Base-by-base conservation (phyloP, 805 yeast species). In the Nakazawaea populi region DNA sequence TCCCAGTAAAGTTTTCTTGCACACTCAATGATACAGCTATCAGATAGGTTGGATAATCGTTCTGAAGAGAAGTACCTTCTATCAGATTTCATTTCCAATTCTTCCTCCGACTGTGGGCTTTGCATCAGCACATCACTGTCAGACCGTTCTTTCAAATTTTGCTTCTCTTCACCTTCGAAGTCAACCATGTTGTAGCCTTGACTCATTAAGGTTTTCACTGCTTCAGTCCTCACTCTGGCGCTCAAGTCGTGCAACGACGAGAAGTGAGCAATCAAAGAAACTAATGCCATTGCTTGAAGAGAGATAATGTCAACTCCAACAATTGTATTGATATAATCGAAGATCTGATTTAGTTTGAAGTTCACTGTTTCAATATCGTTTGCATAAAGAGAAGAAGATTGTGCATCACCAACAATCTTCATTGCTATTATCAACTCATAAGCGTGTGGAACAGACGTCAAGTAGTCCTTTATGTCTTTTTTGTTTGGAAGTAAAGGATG, bases 1-100 rank as follows among this genome's bases (percentile, higher is more conserved):
- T 77, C 83, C 82, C 82, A 77, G 53, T 75, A 71, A 9, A 76
- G 67, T 51, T 79, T 64, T 49, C 82, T 66, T 5, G 73, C 72
- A 40, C 67, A 59, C 51, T 71, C 72, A 36, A 31, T 29, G 4
- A 49, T 40, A 9, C 32, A 12, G 1, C 28, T 6, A 11, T 42
- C 44, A 2, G 49, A 18, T 18, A 50, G 51, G 11, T 62, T 64
- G 28, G 57, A 55, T 6, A 64, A 12, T 10, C 51, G 44, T 4
- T 36, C 37, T n/a, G 48, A 42, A 9, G 49, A 46, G 28, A 46
- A 31, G n/a, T 11, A 34, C 31, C 29, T 32, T 14, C 27, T 31
- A 3, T 32, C n/a, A 6, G 35, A 31, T 24, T 39, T 32, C 2
- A 12, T 2, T n/a, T 37, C 35, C 1, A 24, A 14, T 2, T 39